phyloP scores from a whole-genome alignment of 2,329 filamentous ascomycete genomes.

The Stromatinia cepivora region DNA sequence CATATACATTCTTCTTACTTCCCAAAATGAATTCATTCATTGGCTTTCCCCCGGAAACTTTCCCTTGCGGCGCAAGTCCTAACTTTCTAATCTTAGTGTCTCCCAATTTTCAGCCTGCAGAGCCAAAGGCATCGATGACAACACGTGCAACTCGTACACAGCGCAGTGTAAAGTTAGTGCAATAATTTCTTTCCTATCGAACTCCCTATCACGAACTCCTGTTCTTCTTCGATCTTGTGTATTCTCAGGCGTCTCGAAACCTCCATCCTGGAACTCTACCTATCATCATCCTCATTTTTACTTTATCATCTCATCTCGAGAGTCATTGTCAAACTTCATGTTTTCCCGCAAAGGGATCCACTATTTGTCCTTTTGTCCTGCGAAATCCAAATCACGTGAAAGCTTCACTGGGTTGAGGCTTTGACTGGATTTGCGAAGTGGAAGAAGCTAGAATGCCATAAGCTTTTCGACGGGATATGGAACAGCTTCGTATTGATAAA shows the following conservation, averaged over 20 bases:
- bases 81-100: not conserved
- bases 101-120: constrained; percentile 22
- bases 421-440: not conserved
- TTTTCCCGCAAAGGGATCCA: not conserved
- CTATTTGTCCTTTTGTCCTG: not conserved
- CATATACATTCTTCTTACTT: not conserved
- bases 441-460: not conserved
- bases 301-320: not conserved
- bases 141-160: constrained; percentile 27
- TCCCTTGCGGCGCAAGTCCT: not conserved
- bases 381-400: not conserved
- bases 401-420: not conserved
- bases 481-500: not conserved
- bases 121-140: constrained; percentile 22
- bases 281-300: too few species aligned
- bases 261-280: not conserved
- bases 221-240: not conserved
- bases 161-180: constrained; percentile 25
- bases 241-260: not conserved
- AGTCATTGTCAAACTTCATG: not conserved
- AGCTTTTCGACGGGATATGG: not conserved
- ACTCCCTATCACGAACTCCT: not conserved
- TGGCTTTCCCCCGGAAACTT: too few species aligned
- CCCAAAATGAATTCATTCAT: too few species aligned
- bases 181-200: not conserved